Percentiles rank a stretch among this genome's conserved stretches.
Evolutionary conservation across 140 eudicot genomes (phyloP).

Genomic region (Oenanthe javanica): DNA sequence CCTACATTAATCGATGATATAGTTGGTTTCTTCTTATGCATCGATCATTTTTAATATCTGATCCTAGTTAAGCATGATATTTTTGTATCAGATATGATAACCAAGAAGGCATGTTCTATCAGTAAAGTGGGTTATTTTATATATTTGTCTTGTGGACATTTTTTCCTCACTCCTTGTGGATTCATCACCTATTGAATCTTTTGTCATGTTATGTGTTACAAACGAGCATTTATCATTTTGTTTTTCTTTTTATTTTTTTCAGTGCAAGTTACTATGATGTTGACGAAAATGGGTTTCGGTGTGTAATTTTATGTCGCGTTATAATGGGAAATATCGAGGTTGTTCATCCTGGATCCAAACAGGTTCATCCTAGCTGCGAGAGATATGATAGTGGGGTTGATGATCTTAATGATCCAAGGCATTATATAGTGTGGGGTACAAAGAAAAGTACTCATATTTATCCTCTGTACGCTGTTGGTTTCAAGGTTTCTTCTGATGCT

Average conservation of each 20-base stretch:
- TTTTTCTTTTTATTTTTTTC: background rate
- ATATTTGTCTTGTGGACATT: no score
- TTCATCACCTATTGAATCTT: background rate
- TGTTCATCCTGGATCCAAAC: conserved; percentile 26
- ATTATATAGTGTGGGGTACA: conserved; percentile 72
- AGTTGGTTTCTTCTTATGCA: background rate
- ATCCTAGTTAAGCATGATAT: background rate
- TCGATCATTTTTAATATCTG: background rate
- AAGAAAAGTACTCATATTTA: conserved; percentile 68
- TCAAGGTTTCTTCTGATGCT: conserved; percentile 44
- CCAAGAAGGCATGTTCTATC: background rate
- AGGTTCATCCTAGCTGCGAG: conserved; percentile 68
- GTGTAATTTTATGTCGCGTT: conserved; percentile 55
- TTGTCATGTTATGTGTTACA: background rate
- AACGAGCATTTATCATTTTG: background rate
- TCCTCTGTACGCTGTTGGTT: conserved; percentile 65
- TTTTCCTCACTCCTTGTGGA: no score
- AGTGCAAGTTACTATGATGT: conserved; percentile 37
- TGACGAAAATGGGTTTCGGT: conserved; percentile 30
- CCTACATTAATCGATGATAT: background rate
- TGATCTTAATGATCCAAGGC: conserved; percentile 54
- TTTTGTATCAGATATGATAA: background rate
- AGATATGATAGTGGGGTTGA: conserved; percentile 83
- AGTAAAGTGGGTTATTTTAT: no score
- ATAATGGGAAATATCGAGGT: conserved; percentile 90